Base-by-base conservation (phyloP, 495 filamentous ascomycete species). In the Xanthoparmelia taractica region DNA sequence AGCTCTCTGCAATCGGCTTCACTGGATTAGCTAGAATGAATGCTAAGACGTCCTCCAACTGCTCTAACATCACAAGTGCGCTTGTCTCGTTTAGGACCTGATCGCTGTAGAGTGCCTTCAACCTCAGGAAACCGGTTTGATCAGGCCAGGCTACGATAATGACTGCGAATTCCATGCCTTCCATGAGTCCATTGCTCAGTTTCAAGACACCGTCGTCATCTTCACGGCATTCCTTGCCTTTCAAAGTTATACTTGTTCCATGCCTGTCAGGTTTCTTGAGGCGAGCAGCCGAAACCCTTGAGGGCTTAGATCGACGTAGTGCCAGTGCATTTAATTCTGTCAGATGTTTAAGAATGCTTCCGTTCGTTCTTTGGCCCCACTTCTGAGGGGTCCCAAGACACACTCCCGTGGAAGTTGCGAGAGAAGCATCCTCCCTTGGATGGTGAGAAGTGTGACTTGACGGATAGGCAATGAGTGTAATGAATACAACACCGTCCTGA, bases 401-500 rank as follows among this genome's bases (percentile, higher is more conserved):
- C 11, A 58, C 36, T 38, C 41, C 27, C 27, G 58, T 48, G 23
- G n/a, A 43, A 37, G 25, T 25, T 8, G 20, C 12, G n/a, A 29
- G 33, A 10, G 43, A 31, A 25, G 1, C 37, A 13, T 41, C 37
- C 18, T 29, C 27, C 3, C 37, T 8, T 10, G 6, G 3, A 40
- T 58, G 0, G 31, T 43, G 37, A 27, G n/a, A 50, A 1, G 23
- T 15, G 0, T 33, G 37, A 25, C 41, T 12, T 18, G 27, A 41
- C 34, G 27, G 45, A 23, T 27, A 45, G 12, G 27, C 17, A 4
- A 60, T 27, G 71, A 68, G 27, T 63, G 71, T n/a, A 69, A 50
- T 29, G 47, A 66, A 55, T 65, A 63, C 40, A 68, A 72, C 57
- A 71, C 82, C 73, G 10, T 80, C 72, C 8, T 67, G 64, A 13